phyloP scores from a whole-genome alignment of 2,329 filamentous ascomycete species.

The Podosphaera xanthii region DNA sequence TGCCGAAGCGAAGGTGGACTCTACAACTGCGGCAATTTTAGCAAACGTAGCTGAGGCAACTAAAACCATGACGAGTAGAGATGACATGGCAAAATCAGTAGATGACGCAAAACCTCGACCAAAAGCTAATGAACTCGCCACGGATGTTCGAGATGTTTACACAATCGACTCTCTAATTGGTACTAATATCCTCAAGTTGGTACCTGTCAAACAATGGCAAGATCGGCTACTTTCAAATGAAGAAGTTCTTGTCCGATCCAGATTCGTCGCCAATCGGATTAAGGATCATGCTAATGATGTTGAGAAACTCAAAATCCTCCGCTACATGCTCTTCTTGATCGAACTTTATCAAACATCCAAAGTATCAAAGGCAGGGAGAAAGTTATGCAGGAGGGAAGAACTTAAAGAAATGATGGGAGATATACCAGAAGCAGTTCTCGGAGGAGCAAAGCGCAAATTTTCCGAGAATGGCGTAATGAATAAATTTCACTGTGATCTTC shows the following conservation, averaged over 20 bases:
- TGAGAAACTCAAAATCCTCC: constrained; percentile 32
- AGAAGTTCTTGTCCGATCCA: constrained; percentile 31
- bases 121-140: constrained; percentile 41
- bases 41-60: constrained; percentile 37
- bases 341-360: constrained; percentile 26
- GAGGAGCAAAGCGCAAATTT: constrained; percentile 47
- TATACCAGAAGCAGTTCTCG: constrained; percentile 37
- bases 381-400: constrained; percentile 37
- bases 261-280: constrained; percentile 40
- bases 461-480: constrained; percentile 38
- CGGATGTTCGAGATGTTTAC: constrained; percentile 51
- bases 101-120: constrained; percentile 53
- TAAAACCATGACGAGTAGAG: constrained; percentile 40
- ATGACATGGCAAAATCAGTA: constrained; percentile 39
- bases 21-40: constrained; percentile 36
- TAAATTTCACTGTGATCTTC: constrained; percentile 47
- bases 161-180: constrained; percentile 43
- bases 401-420: constrained; percentile 32
- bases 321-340: constrained; percentile 35
- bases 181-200: constrained; percentile 37
- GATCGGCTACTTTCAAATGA: constrained; percentile 37
- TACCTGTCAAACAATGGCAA: constrained; percentile 55
- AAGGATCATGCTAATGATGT: constrained; percentile 27
- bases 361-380: constrained; percentile 17
- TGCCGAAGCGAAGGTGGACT: constrained; percentile 26